A percentile compares a stretch with the other conserved stretches of the same genome.
phyloP scores from a whole-genome alignment of 441 rosid genomes.

The Omphalea diandra region DNA sequence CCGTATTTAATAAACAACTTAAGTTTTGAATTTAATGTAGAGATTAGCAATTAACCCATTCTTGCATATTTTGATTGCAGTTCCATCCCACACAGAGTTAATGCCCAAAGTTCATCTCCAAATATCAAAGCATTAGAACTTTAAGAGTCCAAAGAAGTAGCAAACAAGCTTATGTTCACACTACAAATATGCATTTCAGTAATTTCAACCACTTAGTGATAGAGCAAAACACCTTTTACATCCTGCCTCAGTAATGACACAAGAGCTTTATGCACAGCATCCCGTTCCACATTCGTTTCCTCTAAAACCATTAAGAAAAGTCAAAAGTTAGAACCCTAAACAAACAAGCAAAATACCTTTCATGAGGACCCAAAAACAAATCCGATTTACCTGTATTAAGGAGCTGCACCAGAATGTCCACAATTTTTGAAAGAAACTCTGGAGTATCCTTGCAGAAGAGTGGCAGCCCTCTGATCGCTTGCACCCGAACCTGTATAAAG shows the following conservation, averaged over 20 bases:
- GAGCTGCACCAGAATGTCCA: slow-evolving; percentile 84
- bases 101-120: background rate
- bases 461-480: slow-evolving; percentile 93
- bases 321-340: background rate
- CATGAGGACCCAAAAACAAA: background rate
- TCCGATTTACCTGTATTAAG: slow-evolving; percentile 56
- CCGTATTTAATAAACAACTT: no score
- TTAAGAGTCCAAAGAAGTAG: background rate
- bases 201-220: slow-evolving; percentile 1
- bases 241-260: slow-evolving; percentile 96
- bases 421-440: slow-evolving; percentile 70
- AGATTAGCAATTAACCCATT: no score
- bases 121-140: background rate
- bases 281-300: slow-evolving; percentile 90
- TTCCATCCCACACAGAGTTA: background rate
- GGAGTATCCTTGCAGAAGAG: slow-evolving; percentile 92
- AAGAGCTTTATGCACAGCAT: slow-evolving; percentile 94
- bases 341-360: background rate
- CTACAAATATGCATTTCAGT: background rate
- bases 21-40: no score
- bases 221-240: slow-evolving; percentile 68
- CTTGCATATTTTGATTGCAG: no score
- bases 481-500: slow-evolving; percentile 75
- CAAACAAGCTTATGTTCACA: background rate
- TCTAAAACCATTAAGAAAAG: slow-evolving; percentile 40